phyloP scores from a whole-genome alignment of 208 protist species.

The Phytomonas sp. region DNA sequence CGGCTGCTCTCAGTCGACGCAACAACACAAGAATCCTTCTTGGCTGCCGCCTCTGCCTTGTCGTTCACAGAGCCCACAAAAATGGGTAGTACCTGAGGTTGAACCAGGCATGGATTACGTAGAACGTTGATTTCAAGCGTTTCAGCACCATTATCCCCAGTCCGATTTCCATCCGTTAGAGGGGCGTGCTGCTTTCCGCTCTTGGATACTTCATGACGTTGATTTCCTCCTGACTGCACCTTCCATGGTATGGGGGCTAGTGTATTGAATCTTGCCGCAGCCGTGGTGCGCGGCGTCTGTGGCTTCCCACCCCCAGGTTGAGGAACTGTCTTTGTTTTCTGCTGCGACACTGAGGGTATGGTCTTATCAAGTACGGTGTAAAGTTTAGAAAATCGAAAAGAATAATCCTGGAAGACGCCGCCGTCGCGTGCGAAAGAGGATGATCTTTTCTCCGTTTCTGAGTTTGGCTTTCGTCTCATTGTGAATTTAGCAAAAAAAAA shows the following conservation, averaged over 20 bases:
- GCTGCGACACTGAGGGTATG: background rate
- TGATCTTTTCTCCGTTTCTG: background rate
- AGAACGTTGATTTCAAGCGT: background rate
- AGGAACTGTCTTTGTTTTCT: background rate
- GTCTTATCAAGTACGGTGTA: slow-evolving; percentile 17
- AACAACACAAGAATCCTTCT: background rate
- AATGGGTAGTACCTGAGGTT: background rate
- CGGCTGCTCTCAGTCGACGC: background rate
- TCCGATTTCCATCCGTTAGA: background rate
- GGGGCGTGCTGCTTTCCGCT: background rate
- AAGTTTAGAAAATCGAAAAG: slow-evolving; percentile 21
- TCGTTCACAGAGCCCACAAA: background rate
- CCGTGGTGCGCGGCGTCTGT: background rate
- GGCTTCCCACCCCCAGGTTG: background rate
- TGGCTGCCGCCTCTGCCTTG: background rate
- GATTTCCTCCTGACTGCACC: background rate
- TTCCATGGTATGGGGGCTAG: background rate
- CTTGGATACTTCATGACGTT: background rate
- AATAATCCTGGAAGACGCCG: slow-evolving; percentile 20
- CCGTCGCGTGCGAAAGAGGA: background rate
- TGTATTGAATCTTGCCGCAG: background rate
- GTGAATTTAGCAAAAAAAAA: background rate
- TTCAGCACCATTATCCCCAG: background rate
- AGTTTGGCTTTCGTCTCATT: background rate
- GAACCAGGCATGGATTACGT: background rate